Evolutionary conservation across 176 grass and related monocot genomes (phyloP), one percentile per base, ranked within the genome.

Genomic region (Microstegium vimineum): DNA sequence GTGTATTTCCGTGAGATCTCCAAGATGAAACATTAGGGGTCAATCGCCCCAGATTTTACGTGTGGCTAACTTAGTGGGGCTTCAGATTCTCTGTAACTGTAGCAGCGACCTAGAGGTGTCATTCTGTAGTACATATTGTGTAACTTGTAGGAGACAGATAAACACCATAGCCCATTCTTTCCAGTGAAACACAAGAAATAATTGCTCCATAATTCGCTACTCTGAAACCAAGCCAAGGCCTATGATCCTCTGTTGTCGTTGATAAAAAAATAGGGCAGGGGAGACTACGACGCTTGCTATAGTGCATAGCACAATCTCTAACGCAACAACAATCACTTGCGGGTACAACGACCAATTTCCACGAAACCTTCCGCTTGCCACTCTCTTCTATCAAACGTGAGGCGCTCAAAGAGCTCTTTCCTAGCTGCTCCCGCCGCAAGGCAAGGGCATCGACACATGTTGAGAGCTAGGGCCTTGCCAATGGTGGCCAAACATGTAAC

Each of bases 1-100:
- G 61, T 92, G 86, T 75, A 82, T 92, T 62, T 65, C 82, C 27
- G 76, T 76, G 5, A 83, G 71, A 54, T 88, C 90, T 47, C 86
- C 86, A 37, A 86, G 78, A 85, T 86, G 13, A 86, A 38, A n/a
- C 34, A 14, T 65, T 14, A 11, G 15, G 5, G 65, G 6, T 6
- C 15, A 77, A 34, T 69, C 1, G n/a, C 49, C 67, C 47, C n/a
- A 7, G 16, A 60, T 81, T 81, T 62, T 71, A 49, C 57, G 20
- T 60, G 78, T 38, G 40, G 73, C 78, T 88, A 77, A 77, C 71
- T 34, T 52, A 69, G 28, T 26, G 8, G 45, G 10, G 27, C 23
- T 74, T 81, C 49, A 32, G n/a, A n/a, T n/a, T n/a, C 10, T 47
- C 34, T 70, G 61, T 88, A 79, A 65, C 12, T 46, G 66, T 70